These are phyloP conservation scores for Wickerhamiella domercqiae DNA, from an alignment of 805 yeast genomes.

Conservation along the genomic window DNA sequence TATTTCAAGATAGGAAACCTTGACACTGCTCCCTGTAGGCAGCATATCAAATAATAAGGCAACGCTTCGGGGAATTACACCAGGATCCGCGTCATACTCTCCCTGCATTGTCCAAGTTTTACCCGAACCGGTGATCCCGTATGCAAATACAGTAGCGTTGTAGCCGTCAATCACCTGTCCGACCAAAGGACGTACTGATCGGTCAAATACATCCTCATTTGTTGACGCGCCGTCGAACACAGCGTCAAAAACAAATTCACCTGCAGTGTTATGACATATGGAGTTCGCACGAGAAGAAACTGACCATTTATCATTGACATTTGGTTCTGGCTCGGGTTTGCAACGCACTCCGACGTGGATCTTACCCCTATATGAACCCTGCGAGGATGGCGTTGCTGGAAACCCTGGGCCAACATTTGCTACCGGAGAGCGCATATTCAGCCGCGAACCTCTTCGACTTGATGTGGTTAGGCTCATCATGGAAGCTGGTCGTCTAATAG, in stretches of 20 bases:
- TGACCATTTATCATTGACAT: not conserved
- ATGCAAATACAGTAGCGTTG: constrained; percentile 83
- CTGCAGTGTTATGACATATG: constrained; percentile 25
- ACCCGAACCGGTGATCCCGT: constrained; percentile 91
- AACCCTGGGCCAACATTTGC: too few species aligned
- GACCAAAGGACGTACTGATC: constrained; percentile 38
- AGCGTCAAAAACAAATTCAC: constrained; percentile 60
- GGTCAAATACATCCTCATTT: constrained; percentile 47
- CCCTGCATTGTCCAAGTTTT: constrained; percentile 84
- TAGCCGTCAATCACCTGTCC: constrained; percentile 51
- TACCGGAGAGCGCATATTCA: too few species aligned
- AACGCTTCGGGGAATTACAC: constrained; percentile 57
- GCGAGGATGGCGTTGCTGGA: too few species aligned
- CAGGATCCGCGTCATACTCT: constrained; percentile 32
- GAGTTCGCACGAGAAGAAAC: constrained; percentile 1
- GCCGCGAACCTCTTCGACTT: constrained; percentile 8
- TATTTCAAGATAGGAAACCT: constrained; percentile 66
- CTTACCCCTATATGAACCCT: constrained; percentile 52
- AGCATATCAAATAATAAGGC: constrained; percentile 35
- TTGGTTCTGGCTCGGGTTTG: constrained; percentile 33
- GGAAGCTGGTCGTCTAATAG: constrained; percentile 15
- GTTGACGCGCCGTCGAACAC: constrained; percentile 46
- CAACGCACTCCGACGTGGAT: constrained; percentile 69
- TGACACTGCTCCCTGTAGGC: constrained; percentile 27
- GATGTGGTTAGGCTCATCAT: too few species aligned